phyloP scores from a whole-genome alignment of 2,329 filamentous ascomycete species.

The Penicillium frequentans region DNA sequence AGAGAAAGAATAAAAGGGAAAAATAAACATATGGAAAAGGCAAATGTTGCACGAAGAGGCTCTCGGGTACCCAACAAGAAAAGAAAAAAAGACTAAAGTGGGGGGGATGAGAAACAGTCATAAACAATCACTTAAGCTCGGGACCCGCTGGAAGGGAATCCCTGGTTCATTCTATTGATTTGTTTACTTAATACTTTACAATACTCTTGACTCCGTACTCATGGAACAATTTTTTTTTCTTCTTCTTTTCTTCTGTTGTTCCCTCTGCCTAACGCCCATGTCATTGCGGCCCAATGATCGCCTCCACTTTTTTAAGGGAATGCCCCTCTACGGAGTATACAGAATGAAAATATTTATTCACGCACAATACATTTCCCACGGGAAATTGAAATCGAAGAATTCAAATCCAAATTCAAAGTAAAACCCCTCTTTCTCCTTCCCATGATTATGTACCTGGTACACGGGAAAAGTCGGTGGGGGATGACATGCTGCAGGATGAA shows the following conservation, averaged over 20 bases:
- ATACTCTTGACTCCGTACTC: too few species aligned
- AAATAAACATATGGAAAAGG: not conserved
- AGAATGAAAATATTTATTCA: not conserved
- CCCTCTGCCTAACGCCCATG: slow-evolving; percentile 9
- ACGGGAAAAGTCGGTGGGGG: slow-evolving; percentile 22
- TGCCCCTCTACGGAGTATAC: not conserved
- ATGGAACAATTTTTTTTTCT: not conserved
- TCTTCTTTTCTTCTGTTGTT: not conserved
- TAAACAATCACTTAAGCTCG: not conserved
- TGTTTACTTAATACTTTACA: too few species aligned
- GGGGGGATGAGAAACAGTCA: not conserved
- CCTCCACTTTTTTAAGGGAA: slow-evolving; percentile 9
- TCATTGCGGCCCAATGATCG: slow-evolving; percentile 25
- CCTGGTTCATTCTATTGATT: not conserved
- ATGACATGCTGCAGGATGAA: slow-evolving; percentile 8
- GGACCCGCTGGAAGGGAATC: slow-evolving; percentile 19
- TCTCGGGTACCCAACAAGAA: slow-evolving; percentile 22
- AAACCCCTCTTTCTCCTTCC: not conserved
- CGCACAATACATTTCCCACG: not conserved
- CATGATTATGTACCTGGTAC: slow-evolving; percentile 21
- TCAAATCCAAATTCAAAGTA: not conserved
- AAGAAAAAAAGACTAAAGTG: slow-evolving; percentile 9
- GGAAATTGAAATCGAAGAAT: not conserved
- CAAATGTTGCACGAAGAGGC: slow-evolving; percentile 20
- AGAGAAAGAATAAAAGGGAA: not conserved